These are phyloP conservation scores for Volvox reticuliferus DNA, from an alignment of 139 green algal species.

Conservation along the genomic window DNA sequence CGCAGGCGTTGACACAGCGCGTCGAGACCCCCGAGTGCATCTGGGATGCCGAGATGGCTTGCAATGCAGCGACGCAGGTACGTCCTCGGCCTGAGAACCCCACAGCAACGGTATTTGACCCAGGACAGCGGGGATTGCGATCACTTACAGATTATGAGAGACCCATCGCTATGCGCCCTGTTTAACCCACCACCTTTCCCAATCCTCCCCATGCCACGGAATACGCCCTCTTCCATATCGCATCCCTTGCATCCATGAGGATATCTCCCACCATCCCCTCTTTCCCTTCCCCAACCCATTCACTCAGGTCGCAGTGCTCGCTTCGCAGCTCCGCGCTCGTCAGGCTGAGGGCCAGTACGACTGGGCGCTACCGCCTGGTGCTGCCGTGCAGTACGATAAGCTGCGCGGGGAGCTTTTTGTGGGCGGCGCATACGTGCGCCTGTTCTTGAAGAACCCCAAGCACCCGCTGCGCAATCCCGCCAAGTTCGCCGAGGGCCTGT, in stretches of 20 bases:
- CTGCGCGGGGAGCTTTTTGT: conserved; percentile 81
- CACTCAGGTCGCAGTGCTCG: conserved; percentile 59
- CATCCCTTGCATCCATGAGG: too few relatives aligned
- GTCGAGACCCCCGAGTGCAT: conserved; percentile 89
- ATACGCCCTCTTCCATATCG: too few relatives aligned
- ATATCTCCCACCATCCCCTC: too few relatives aligned
- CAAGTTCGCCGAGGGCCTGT: conserved; percentile 82
- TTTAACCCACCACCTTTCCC: too few relatives aligned
- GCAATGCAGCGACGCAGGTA: conserved; percentile 67
- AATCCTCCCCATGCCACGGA: too few relatives aligned
- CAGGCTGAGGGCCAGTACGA: conserved; percentile 40
- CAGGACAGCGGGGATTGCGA: too few relatives aligned
- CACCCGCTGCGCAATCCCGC: conserved; percentile 82
- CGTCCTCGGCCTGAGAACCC: not conserved
- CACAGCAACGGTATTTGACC: too few relatives aligned
- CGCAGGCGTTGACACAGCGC: conserved; percentile 14
- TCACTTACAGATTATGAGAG: too few relatives aligned
- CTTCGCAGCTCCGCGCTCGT: conserved; percentile 45
- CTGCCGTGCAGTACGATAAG: conserved; percentile 64
- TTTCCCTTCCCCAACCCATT: too few relatives aligned
- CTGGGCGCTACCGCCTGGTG: conserved; percentile 56
- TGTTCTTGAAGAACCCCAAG: conserved; percentile 90
- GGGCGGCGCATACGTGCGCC: conserved; percentile 91
- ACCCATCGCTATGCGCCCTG: too few relatives aligned
- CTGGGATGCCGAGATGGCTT: conserved; percentile 80